phyloP scores from a whole-genome alignment of 108 stramenopile genomes.

The Parietichytrium sp. region DNA sequence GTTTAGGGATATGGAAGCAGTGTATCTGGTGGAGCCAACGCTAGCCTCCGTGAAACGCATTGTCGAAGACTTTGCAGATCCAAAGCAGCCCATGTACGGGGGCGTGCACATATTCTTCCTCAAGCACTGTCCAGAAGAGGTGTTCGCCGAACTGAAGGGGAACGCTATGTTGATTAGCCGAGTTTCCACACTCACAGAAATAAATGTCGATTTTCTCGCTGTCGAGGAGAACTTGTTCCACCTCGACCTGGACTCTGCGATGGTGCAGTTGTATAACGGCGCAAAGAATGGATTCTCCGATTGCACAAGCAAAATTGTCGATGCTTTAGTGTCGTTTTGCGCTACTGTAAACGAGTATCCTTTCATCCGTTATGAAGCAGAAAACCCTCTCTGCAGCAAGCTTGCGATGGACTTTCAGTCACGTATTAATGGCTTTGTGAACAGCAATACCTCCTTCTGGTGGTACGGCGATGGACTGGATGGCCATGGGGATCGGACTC shows the following conservation, averaged over 20 bases:
- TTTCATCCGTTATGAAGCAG: slow-evolving; percentile 77
- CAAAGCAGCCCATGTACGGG: slow-evolving; percentile 73
- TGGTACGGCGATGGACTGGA: slow-evolving; percentile 79
- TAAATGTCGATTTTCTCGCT: slow-evolving; percentile 88
- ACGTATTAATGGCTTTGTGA: slow-evolving; percentile 77
- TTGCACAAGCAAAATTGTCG: slow-evolving; percentile 60
- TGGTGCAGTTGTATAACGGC: slow-evolving; percentile 55
- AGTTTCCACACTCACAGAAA: slow-evolving; percentile 74
- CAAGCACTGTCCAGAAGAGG: slow-evolving; percentile 63
- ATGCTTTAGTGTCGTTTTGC: slow-evolving; percentile 88
- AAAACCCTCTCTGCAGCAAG: slow-evolving; percentile 62
- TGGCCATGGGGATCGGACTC: slow-evolving; percentile 60
- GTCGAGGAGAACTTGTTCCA: slow-evolving; percentile 80
- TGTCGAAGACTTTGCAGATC: slow-evolving; percentile 67
- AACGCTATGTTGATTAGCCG: slow-evolving; percentile 78
- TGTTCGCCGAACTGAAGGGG: slow-evolving; percentile 73
- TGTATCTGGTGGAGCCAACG: slow-evolving; percentile 81
- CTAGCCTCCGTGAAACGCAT: slow-evolving; percentile 69
- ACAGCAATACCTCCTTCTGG: slow-evolving; percentile 74
- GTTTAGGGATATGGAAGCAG: slow-evolving; percentile 83
- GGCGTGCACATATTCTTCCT: slow-evolving; percentile 81
- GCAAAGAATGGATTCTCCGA: slow-evolving; percentile 44
- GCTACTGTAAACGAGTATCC: slow-evolving; percentile 95
- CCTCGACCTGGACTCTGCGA: slow-evolving; percentile 70
- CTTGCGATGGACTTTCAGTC: slow-evolving; percentile 77